These are phyloP conservation scores for Gentiana macrophylla DNA, from an alignment of 257 asterid genomes.

Conservation along the genomic window DNA sequence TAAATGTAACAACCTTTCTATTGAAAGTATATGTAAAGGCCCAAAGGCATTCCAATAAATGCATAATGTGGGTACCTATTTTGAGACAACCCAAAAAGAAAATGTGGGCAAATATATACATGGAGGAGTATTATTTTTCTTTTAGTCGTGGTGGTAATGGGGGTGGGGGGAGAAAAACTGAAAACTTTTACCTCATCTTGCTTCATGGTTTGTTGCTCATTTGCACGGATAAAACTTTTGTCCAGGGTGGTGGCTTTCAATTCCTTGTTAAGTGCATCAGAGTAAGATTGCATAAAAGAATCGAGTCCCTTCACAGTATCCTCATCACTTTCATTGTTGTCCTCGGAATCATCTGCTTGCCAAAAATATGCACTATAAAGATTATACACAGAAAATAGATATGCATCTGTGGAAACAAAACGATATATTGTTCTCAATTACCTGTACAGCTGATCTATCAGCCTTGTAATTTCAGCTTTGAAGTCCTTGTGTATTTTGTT, in stretches of 20 bases:
- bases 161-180: no score
- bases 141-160: background rate
- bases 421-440: no score
- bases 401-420: no score
- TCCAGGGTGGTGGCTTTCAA: conserved; percentile 63
- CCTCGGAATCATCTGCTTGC: conserved; percentile 60
- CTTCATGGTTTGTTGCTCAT: conserved; percentile 32
- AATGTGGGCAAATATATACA: background rate
- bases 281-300: conserved; percentile 62
- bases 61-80: no score
- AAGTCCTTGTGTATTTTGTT: no score
- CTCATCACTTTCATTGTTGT: conserved; percentile 39
- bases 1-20: no score
- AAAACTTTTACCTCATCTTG: conserved; percentile 42
- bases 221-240: conserved; percentile 56
- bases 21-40: no score
- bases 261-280: conserved; percentile 64
- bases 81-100: no score
- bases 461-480: no score
- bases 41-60: no score
- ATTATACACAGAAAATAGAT: no score
- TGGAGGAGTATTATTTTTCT: background rate
- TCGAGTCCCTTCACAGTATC: conserved; percentile 39
- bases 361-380: background rate
- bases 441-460: no score